Conservation (phyloP, 208 protist species). For the Porcisia deanei region DNA sequence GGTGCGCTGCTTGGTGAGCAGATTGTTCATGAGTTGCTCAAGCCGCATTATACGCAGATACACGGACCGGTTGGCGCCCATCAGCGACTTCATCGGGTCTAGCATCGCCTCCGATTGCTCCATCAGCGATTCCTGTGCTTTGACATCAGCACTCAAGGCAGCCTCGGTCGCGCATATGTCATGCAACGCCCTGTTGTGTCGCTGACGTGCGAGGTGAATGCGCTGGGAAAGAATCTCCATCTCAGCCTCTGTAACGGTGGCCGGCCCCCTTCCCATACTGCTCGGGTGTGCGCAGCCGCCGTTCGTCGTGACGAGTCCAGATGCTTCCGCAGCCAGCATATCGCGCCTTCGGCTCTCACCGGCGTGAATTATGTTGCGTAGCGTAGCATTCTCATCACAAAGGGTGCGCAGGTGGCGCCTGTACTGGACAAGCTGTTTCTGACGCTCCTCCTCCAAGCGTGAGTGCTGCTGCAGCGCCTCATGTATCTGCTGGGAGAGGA, state of each 20-base stretch:
- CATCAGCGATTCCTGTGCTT: not conserved
- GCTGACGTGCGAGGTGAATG: constrained; percentile 45
- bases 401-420: constrained; percentile 47
- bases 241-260: constrained; percentile 62
- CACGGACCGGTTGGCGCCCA: constrained; percentile 49
- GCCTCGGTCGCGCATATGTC: constrained; percentile 33
- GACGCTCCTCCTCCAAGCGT: constrained; percentile 39
- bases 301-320: constrained; percentile 2
- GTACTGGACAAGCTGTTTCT: constrained; percentile 38
- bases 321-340: constrained; percentile 1
- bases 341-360: constrained; percentile 36
- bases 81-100: constrained; percentile 9
- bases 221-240: constrained; percentile 45
- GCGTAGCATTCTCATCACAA: constrained; percentile 64
- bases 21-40: constrained; percentile 91
- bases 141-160: not conserved
- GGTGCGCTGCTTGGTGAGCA: constrained; percentile 88
- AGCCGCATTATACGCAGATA: constrained; percentile 84
- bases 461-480: constrained; percentile 39
- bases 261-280: constrained; percentile 7
- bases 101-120: constrained; percentile 1
- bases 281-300: constrained; percentile 13
- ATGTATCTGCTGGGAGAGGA: constrained; percentile 48
- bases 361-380: constrained; percentile 57
- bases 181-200: constrained; percentile 53